Conservation (phyloP, 129 eudicot genomes). For the Flaveria ramosissima region DNA sequence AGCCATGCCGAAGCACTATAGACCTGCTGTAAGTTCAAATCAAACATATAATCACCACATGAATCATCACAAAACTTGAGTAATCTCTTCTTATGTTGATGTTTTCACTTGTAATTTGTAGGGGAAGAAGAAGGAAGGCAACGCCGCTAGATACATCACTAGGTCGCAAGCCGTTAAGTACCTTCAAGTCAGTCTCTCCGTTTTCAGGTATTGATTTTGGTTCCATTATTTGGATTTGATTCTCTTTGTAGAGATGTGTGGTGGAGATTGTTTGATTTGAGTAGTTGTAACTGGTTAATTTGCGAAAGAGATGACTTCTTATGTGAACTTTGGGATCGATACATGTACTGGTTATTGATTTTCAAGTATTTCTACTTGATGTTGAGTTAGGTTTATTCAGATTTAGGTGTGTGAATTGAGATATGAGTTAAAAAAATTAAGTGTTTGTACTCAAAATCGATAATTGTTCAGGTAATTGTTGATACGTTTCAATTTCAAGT, state of each 20-base stretch:
- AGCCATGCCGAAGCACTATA: slow-evolving; percentile 89
- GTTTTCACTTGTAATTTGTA: slow-evolving; percentile 22
- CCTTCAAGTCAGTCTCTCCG: slow-evolving; percentile 75
- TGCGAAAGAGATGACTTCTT: too few species aligned
- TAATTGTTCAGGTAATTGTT: neutral
- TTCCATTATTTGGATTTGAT: too few species aligned
- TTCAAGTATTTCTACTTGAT: too few species aligned
- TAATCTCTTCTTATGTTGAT: neutral
- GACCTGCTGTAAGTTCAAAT: slow-evolving; percentile 64
- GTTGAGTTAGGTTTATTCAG: too few species aligned
- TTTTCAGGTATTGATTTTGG: slow-evolving; percentile 56
- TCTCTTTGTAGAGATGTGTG: too few species aligned
- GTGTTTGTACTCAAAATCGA: neutral
- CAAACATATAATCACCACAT: neutral
- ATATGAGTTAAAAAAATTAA: neutral
- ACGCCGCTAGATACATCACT: slow-evolving; percentile 80
- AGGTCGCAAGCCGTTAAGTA: slow-evolving; percentile 76
- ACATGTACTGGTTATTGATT: too few species aligned
- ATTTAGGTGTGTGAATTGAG: neutral
- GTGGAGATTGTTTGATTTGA: too few species aligned
- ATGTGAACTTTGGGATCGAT: too few species aligned
- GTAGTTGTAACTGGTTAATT: too few species aligned
- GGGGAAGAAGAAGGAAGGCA: slow-evolving; percentile 97
- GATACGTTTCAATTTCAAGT: neutral
- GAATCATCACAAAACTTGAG: neutral